Evolutionary conservation across 2,329 filamentous ascomycete species (phyloP).

Genomic region (Fusarium guadeloupense): DNA sequence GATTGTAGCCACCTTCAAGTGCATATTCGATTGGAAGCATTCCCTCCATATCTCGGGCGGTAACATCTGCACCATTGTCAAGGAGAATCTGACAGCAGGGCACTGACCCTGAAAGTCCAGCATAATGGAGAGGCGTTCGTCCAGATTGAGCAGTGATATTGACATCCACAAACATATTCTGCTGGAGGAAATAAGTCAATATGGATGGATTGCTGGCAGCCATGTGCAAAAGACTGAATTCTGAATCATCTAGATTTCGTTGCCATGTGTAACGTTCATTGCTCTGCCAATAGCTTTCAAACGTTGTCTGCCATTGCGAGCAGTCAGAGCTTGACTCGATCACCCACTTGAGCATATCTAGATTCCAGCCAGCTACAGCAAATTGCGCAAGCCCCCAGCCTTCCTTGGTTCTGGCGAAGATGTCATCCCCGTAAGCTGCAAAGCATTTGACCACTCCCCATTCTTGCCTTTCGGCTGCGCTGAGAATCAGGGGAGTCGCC

Average conservation of each 20-base stretch:
- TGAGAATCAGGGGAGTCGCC: background rate
- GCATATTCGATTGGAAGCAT: background rate
- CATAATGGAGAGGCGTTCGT: conserved; percentile 1
- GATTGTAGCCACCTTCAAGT: background rate
- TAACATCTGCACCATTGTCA: background rate
- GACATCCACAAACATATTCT: background rate
- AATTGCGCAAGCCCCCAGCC: background rate
- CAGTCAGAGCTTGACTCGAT: background rate
- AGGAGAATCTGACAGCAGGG: background rate
- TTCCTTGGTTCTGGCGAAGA: rapidly evolving
- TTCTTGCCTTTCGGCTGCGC: background rate
- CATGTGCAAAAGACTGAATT: conserved; percentile 1
- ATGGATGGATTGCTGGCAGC: background rate
- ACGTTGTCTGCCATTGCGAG: background rate
- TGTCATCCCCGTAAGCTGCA: background rate
- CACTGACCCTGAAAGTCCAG: background rate
- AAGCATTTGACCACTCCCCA: background rate
- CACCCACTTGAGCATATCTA: background rate
- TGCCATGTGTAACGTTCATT: too few species aligned
- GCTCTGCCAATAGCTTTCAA: too few species aligned
- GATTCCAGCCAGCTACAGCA: rapidly evolving
- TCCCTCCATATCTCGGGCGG: background rate
- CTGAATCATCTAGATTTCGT: background rate
- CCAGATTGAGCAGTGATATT: background rate
- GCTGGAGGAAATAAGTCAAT: background rate